A percentile compares a stretch with the other conserved stretches of the same genome.
These are phyloP conservation scores for Sideroxylon spinosum DNA, from an alignment of 179 eudicot species.

Conservation along the genomic window DNA sequence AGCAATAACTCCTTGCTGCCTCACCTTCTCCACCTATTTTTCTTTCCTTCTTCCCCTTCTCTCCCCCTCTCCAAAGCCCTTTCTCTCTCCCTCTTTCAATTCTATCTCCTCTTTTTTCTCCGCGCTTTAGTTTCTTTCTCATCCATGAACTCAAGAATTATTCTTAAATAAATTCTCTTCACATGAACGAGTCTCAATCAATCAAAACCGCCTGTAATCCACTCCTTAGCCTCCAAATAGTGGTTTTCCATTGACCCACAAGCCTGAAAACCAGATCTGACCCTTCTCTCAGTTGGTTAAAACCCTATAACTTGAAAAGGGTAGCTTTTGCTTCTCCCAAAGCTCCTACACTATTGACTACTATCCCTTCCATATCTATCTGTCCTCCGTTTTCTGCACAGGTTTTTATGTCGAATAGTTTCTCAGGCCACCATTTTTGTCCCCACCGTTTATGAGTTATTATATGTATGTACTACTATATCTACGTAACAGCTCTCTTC, in stretches of 20 bases:
- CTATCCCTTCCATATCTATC: not conserved
- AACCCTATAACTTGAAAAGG: not conserved
- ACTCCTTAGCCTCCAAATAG: conserved; percentile 5
- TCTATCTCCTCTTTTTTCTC: conserved; percentile 19
- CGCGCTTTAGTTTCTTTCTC: conserved; percentile 21
- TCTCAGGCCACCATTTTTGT: too few relatives aligned
- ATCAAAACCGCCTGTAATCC: conserved; percentile 10
- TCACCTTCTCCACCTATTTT: conserved; percentile 19
- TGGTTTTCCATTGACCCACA: conserved; percentile 8
- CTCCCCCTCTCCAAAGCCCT: conserved; percentile 9
- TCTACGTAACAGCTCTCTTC: not conserved
- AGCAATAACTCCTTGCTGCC: conserved; percentile 19
- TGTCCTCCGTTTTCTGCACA: not conserved
- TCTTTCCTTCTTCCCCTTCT: conserved; percentile 18
- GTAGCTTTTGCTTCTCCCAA: not conserved
- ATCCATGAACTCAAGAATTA: conserved; percentile 20
- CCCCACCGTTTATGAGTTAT: too few relatives aligned
- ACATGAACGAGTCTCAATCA: conserved; percentile 23
- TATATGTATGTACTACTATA: not conserved
- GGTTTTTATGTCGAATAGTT: not conserved
- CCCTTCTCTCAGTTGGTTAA: not conserved
- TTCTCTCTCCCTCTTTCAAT: conserved; percentile 10
- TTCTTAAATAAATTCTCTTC: conserved; percentile 39
- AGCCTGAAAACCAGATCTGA: conserved; percentile 18
- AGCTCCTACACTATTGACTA: not conserved